Evolutionary conservation across 1,139 yeast species (phyloP), one percentile per base, ranked within the genome.

Genomic region (Saccharomyces hybrid): DNA sequence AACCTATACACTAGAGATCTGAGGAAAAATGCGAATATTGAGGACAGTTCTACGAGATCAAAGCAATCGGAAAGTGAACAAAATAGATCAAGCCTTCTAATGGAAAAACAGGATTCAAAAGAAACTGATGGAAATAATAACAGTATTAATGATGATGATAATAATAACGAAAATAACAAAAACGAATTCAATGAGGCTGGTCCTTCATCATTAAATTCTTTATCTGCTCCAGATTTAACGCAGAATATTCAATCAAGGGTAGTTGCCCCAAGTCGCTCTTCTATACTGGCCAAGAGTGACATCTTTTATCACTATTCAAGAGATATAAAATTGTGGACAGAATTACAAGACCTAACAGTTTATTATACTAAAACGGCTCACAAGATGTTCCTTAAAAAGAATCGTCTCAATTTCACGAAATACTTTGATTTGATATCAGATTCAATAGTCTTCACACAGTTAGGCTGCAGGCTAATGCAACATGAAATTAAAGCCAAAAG

Each of bases 321-420:
- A 1, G 91, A 85, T 65, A 69, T 83, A 27, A 70, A 75, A n/a
- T 72, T 74, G 8, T 85, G 90, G 90, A 72, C 78, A 2, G 79
- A 76, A 16, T 65, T 83, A 42, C 71, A 74, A 49, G 77, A 77
- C 50, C 72, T 75, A 9, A 74, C 83, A 52, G 67, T 74, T 9
- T 75, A 73, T 56, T 71, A 79, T 46, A 68, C 83, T 41, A 79
- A 77, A 47, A 64, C 79, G 54, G 70, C 81, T 0, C 64, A 76
- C 51, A 79, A 77, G 53, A 77, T 84, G 1, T 68, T 85, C 25
- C 72, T 72, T 44, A 80, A 78, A 47, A 73, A 74, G 46, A 78
- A 80, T 58, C 77, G 78, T 52, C 76, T 75, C 49, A 67, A 79
- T 48, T 85, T 81, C 61, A 72, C 77, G 51, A 75, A 78, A 7